phyloP scores from a whole-genome alignment of 208 protist genomes.

The Crithidia thermophila region DNA sequence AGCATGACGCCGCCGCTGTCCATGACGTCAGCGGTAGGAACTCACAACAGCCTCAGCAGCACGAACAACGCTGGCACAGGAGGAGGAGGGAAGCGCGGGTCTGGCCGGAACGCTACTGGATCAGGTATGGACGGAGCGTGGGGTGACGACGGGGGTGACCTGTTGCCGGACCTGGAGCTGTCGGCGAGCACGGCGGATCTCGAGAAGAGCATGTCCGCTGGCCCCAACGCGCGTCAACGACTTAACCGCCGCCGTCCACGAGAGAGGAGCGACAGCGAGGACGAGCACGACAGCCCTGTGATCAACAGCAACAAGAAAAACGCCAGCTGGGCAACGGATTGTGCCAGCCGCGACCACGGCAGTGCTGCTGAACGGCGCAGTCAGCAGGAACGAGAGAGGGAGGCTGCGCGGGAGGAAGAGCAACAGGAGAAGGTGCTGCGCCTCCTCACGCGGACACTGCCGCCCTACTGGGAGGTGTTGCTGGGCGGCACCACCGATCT shows the following conservation, averaged over 20 bases:
- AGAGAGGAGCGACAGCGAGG: background rate
- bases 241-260: background rate
- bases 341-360: no score
- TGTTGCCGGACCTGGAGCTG: conserved; percentile 24
- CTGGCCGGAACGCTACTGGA: background rate
- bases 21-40: background rate
- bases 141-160: background rate
- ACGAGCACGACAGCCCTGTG: no score
- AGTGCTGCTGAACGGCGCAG: background rate
- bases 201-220: conserved; percentile 4
- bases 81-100: background rate
- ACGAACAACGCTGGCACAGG: background rate
- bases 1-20: conserved; percentile 1
- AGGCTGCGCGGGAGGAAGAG: background rate
- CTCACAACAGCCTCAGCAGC: background rate
- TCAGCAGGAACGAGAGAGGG: background rate
- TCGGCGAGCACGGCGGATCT: conserved; percentile 31
- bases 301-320: no score
- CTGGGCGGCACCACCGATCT: conserved; percentile 21
- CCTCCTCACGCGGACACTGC: conserved; percentile 24
- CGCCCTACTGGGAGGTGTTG: conserved; percentile 43
- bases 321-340: no score
- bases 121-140: background rate
- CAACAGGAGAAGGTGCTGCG: conserved; percentile 13
- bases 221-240: background rate